Percentiles rank a stretch among this genome's conserved stretches.
Evolutionary conservation across 2,329 filamentous ascomycete species (phyloP).

Genomic region (Colletotrichum karsti): DNA sequence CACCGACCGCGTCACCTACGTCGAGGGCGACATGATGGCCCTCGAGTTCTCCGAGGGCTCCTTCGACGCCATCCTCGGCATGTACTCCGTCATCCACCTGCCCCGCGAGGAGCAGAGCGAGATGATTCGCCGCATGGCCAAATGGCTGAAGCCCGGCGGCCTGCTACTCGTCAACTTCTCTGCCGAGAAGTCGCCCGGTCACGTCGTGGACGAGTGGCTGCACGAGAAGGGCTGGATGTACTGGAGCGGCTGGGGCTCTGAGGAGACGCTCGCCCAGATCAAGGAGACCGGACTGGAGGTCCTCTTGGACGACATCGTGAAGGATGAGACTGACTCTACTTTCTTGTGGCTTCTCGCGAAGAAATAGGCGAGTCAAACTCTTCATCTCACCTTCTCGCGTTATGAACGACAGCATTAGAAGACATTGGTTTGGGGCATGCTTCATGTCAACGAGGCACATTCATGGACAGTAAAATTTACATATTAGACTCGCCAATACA

Average conservation of each 20-base stretch:
- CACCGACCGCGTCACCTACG: slow-evolving; percentile 35
- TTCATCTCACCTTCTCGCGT: fast-evolving
- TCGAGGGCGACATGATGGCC: slow-evolving; percentile 48
- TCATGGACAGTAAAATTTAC: too few relatives aligned
- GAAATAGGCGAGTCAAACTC: slow-evolving; percentile 24
- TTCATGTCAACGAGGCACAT: too few relatives aligned
- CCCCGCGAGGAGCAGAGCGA: slow-evolving; percentile 57
- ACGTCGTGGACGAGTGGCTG: slow-evolving; percentile 46
- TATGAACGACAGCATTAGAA: not conserved
- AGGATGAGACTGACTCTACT: slow-evolving; percentile 40
- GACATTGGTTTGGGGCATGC: too few relatives aligned
- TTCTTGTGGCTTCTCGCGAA: slow-evolving; percentile 52
- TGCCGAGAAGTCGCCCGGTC: slow-evolving; percentile 35
- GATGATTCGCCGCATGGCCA: slow-evolving; percentile 51
- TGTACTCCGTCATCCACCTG: slow-evolving; percentile 66
- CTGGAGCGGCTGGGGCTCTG: slow-evolving; percentile 50
- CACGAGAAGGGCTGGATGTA: slow-evolving; percentile 52
- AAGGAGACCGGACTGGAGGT: slow-evolving; percentile 43
- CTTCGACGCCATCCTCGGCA: slow-evolving; percentile 58
- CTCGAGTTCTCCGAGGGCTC: slow-evolving; percentile 40
- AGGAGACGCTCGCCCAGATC: slow-evolving; percentile 40
- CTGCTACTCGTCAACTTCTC: slow-evolving; percentile 57
- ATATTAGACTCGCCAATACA: too few relatives aligned
- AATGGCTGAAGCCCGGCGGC: slow-evolving; percentile 62
- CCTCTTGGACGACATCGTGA: slow-evolving; percentile 37